Conservation (phyloP, 1,284 basidiomycete species). For the Rhizopogon parksii region DNA sequence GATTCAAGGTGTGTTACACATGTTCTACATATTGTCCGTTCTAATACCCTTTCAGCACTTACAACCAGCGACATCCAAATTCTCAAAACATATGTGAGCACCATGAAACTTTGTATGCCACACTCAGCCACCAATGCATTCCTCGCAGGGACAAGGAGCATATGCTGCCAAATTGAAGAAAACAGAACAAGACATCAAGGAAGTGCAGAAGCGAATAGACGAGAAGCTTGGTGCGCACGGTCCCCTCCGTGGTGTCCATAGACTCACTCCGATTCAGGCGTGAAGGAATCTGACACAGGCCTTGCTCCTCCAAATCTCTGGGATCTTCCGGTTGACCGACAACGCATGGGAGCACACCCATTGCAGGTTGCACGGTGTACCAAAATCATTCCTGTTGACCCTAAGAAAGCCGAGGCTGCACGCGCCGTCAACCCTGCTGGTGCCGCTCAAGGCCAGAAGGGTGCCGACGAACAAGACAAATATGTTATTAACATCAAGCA, state of each 20-base stretch:
- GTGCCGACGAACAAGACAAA: conserved; percentile 95
- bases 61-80: conserved; percentile 99
- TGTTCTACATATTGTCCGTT: background rate
- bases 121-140: background rate
- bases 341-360: conserved; percentile 90
- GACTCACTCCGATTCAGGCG: conserved; percentile 41
- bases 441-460: conserved; percentile 77
- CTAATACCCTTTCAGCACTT: conserved; percentile 51
- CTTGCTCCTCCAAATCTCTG: conserved; percentile 95
- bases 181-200: conserved; percentile 90
- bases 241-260: background rate
- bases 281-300: conserved; percentile 98
- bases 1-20: conserved; percentile 65
- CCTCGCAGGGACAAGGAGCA: conserved; percentile 87
- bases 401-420: conserved; percentile 64
- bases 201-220: conserved; percentile 94
- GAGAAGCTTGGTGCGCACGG: conserved; percentile 78
- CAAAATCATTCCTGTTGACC: conserved; percentile 89
- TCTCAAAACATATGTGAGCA: conserved; percentile 88
- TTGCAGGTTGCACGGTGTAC: conserved; percentile 97
- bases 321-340: conserved; percentile 86
- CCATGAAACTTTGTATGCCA: background rate
- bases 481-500: conserved; percentile 99
- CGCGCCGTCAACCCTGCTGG: conserved; percentile 66
- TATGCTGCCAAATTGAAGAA: conserved; percentile 88